phyloP scores from a whole-genome alignment of 1,284 basidiomycete genomes.

The Cryptococcus sp. region DNA sequence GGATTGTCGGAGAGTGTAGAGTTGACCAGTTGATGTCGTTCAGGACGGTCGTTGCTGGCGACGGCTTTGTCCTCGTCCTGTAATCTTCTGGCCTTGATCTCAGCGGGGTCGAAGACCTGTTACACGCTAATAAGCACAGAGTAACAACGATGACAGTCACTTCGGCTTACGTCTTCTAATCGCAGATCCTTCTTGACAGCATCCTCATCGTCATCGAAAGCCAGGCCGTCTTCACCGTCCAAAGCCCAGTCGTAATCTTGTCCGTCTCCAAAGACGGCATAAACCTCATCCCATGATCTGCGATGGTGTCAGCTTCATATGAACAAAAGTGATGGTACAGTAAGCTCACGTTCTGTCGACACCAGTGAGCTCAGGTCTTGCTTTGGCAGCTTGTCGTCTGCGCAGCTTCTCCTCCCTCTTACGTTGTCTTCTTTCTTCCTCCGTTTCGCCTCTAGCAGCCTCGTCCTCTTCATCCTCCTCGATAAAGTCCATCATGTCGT shows the following conservation, averaged over 20 bases:
- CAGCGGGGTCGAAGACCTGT: slow-evolving; percentile 96
- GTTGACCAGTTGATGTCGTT: slow-evolving; percentile 93
- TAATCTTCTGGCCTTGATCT: slow-evolving; percentile 86
- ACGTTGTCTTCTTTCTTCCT: slow-evolving; percentile 70
- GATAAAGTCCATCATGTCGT: slow-evolving; percentile 80
- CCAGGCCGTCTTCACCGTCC: slow-evolving; percentile 67
- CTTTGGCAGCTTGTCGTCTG: slow-evolving; percentile 65
- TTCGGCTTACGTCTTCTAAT: slow-evolving; percentile 77
- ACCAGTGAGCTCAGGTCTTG: slow-evolving; percentile 75
- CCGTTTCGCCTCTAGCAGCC: slow-evolving; percentile 66
- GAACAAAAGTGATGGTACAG: neutral
- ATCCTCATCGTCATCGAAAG: slow-evolving; percentile 66
- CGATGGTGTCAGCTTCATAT: slow-evolving; percentile 25
- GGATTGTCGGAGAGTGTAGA: slow-evolving; percentile 74
- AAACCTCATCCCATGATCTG: slow-evolving; percentile 95
- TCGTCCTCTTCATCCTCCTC: slow-evolving; percentile 72
- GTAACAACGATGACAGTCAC: too few species aligned
- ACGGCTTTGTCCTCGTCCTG: slow-evolving; percentile 95
- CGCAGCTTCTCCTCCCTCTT: slow-evolving; percentile 69
- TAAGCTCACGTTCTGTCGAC: slow-evolving; percentile 77
- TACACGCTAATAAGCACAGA: slow-evolving; percentile 1
- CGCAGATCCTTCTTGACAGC: slow-evolving; percentile 70
- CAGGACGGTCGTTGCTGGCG: slow-evolving; percentile 85
- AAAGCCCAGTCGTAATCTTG: slow-evolving; percentile 96
- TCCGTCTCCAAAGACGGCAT: slow-evolving; percentile 95